These are phyloP conservation scores for Cylindrodendrum hubeiense DNA, from an alignment of 2,329 filamentous ascomycete genomes.

Conservation along the genomic window DNA sequence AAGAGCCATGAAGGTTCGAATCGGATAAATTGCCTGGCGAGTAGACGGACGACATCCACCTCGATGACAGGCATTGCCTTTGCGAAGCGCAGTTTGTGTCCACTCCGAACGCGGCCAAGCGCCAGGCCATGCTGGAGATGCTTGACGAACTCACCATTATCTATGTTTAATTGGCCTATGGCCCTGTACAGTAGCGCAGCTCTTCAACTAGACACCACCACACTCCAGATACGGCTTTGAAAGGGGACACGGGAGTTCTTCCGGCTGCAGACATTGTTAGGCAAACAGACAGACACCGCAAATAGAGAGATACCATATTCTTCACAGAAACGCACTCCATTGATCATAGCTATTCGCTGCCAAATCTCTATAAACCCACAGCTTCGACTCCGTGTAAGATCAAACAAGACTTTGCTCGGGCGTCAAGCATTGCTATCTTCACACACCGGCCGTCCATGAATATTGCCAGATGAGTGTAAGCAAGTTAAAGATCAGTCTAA, in stretches of 20 bases:
- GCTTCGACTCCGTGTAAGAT: no score
- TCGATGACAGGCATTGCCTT: neutral
- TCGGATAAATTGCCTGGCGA: neutral
- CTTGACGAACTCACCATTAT: conserved; percentile 5
- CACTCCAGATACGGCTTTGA: conserved; percentile 21
- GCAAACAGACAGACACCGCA: conserved; percentile 7
- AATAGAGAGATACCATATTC: conserved; percentile 26
- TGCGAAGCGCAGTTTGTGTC: neutral
- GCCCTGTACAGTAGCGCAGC: conserved; percentile 34
- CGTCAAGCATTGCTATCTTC: no score
- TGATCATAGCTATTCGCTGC: neutral
- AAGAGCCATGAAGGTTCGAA: neutral
- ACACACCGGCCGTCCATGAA: no score
- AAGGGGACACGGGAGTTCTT: neutral
- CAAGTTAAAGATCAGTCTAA: no score
- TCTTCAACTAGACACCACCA: conserved; percentile 34
- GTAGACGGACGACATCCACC: neutral
- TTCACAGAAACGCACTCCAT: neutral
- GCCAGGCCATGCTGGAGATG: conserved; percentile 3
- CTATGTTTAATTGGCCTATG: conserved; percentile 7
- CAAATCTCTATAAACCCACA: neutral
- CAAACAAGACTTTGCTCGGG: no score
- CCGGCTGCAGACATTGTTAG: neutral
- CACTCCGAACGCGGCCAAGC: neutral
- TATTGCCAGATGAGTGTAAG: no score